Evolutionary conservation across 129 eudicot species (phyloP).

Genomic region (Ambrosia artemisiifolia): DNA sequence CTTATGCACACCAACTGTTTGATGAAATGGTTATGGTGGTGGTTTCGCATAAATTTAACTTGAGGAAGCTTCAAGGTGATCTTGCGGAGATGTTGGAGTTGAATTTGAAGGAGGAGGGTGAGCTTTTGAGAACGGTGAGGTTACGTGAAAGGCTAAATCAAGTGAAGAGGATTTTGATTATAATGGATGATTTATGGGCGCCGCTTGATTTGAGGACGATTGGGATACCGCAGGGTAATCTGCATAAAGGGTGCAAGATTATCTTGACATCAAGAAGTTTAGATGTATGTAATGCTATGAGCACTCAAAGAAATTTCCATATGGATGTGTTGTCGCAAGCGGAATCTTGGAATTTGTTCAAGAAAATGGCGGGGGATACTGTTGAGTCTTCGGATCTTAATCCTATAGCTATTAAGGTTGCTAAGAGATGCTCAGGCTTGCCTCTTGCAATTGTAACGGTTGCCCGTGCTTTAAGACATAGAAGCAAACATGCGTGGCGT

Average conservation of each 20-base stretch:
- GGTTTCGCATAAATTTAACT: conserved; percentile 35
- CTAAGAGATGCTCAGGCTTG: conserved; percentile 37
- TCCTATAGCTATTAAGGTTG: conserved; percentile 30
- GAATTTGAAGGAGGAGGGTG: conserved; percentile 37
- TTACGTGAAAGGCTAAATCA: conserved; percentile 38
- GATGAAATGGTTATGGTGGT: conserved; percentile 41
- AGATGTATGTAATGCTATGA: conserved; percentile 45
- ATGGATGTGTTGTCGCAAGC: conserved; percentile 31
- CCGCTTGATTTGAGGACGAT: conserved; percentile 34
- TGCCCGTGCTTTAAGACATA: conserved; percentile 40
- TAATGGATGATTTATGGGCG: conserved; percentile 44
- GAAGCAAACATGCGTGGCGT: conserved; percentile 39
- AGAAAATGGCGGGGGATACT: conserved; percentile 27
- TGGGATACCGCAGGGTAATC: conserved; percentile 40
- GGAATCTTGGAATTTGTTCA: conserved; percentile 45
- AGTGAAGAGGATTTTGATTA: conserved; percentile 36
- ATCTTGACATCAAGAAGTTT: conserved; percentile 41
- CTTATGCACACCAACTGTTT: conserved; percentile 29
- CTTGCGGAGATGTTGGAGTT: conserved; percentile 39
- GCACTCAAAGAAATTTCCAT: conserved; percentile 24
- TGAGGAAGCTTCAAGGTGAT: conserved; percentile 43
- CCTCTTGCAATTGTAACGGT: conserved; percentile 47
- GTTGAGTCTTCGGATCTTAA: conserved; percentile 31
- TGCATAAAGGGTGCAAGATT: conserved; percentile 43
- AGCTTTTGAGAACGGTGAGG: conserved; percentile 32